phyloP scores from a whole-genome alignment of 2,329 filamentous ascomycete genomes.

The Trichoderma atroviride region DNA sequence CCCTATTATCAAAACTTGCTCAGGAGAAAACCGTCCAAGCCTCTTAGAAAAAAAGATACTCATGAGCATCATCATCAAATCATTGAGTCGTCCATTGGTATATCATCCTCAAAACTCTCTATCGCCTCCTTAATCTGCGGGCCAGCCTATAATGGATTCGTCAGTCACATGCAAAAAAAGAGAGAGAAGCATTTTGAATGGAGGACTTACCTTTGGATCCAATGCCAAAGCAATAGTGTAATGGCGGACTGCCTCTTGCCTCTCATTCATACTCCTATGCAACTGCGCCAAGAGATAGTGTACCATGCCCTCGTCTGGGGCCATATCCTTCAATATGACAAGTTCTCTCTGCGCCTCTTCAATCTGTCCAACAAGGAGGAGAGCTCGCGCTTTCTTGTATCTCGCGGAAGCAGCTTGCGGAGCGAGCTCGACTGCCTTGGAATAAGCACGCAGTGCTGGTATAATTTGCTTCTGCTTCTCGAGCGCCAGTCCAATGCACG shows the following conservation, averaged over 20 bases:
- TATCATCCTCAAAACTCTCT: constrained; percentile 83
- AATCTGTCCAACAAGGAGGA: constrained; percentile 74
- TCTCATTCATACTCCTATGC: constrained; percentile 72
- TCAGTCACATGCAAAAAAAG: not conserved
- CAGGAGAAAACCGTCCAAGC: constrained; percentile 8
- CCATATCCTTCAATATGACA: constrained; percentile 84
- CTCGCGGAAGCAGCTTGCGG: constrained; percentile 80
- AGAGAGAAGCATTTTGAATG: not conserved
- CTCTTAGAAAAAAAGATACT: constrained; percentile 27
- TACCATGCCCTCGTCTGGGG: constrained; percentile 92
- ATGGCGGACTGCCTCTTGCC: constrained; percentile 81
- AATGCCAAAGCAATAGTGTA: constrained; percentile 94
- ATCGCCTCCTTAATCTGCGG: constrained; percentile 96
- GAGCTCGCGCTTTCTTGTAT: constrained; percentile 87
- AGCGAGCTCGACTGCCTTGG: constrained; percentile 77
- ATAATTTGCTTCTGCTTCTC: constrained; percentile 85
- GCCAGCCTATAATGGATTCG: constrained; percentile 66
- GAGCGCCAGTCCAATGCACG: constrained; percentile 86
- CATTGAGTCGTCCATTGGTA: constrained; percentile 69
- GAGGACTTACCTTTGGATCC: constrained; percentile 77
- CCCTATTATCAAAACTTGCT: constrained; percentile 5
- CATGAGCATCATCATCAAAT: constrained; percentile 51
- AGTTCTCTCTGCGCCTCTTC: constrained; percentile 79
- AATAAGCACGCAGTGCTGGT: constrained; percentile 79
- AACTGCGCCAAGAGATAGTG: constrained; percentile 91